Percentiles rank a stretch among this genome's conserved stretches.
Evolutionary conservation across 441 rosid genomes (phyloP).

Genomic region (Monsonia emarginata): DNA sequence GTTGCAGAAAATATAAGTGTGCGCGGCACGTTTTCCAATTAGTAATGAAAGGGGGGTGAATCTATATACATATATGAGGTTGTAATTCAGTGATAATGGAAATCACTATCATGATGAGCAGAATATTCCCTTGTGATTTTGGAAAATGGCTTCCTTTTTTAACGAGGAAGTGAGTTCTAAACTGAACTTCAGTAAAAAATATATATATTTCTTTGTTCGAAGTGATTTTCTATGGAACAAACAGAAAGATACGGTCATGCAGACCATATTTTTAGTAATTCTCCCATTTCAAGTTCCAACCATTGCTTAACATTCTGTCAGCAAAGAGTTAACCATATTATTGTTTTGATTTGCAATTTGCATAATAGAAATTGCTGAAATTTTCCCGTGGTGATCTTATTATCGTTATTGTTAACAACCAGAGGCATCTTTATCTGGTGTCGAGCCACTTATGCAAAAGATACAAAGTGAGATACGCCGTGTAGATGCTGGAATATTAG

Average conservation of each 20-base stretch:
- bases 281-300: not conserved
- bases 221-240: not conserved
- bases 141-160: too few relatives aligned
- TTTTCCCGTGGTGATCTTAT: not conserved
- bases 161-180: too few relatives aligned
- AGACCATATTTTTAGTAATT: not conserved
- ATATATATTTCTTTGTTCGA: not conserved
- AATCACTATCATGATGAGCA: too few relatives aligned
- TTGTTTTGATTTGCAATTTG: too few relatives aligned
- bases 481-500: slow-evolving; percentile 79
- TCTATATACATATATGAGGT: too few relatives aligned
- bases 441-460: slow-evolving; percentile 97
- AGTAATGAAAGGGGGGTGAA: too few relatives aligned
- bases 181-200: too few relatives aligned
- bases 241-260: not conserved
- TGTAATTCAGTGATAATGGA: too few relatives aligned
- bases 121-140: too few relatives aligned
- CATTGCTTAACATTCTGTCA: not conserved
- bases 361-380: not conserved
- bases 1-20: too few relatives aligned
- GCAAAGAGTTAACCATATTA: not conserved
- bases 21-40: too few relatives aligned
- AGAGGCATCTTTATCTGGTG: slow-evolving; percentile 95
- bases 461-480: slow-evolving; percentile 85
- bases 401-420: slow-evolving; percentile 25